Evolutionary conservation across 768 basidiomycete genomes (phyloP).

Genomic region (Tricholoma terreum): DNA sequence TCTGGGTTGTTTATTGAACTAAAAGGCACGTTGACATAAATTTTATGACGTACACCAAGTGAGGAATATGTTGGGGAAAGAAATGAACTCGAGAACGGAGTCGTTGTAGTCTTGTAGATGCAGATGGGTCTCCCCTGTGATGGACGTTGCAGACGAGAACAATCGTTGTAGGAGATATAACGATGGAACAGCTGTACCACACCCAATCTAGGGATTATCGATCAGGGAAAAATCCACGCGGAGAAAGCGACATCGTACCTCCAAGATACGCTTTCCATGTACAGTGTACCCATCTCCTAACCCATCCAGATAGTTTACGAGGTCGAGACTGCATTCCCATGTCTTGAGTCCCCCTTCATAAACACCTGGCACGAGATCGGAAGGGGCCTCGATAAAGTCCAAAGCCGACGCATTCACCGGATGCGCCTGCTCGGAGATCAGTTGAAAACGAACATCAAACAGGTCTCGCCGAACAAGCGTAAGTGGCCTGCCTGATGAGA

Average conservation of each 20-base stretch:
- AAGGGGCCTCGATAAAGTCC: slow-evolving; percentile 73
- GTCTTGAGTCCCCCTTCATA: slow-evolving; percentile 98
- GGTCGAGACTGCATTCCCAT: slow-evolving; percentile 93
- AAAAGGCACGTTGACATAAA: not conserved
- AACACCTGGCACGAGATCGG: slow-evolving; percentile 86
- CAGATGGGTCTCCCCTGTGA: slow-evolving; percentile 42
- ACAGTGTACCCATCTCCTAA: slow-evolving; percentile 19
- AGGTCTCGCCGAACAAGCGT: slow-evolving; percentile 77
- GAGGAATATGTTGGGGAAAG: slow-evolving; percentile 74
- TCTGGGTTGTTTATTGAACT: slow-evolving; percentile 36
- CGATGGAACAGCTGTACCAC: slow-evolving; percentile 88
- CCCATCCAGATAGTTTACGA: slow-evolving; percentile 62
- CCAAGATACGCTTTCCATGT: slow-evolving; percentile 59
- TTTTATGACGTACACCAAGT: slow-evolving; percentile 67
- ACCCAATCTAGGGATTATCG: slow-evolving; percentile 65
- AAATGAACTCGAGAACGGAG: slow-evolving; percentile 75
- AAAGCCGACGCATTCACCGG: slow-evolving; percentile 36
- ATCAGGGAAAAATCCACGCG: not conserved
- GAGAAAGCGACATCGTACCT: slow-evolving; percentile 46
- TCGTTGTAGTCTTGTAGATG: slow-evolving; percentile 93
- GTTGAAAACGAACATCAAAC: slow-evolving; percentile 94
- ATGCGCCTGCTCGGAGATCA: slow-evolving; percentile 54
- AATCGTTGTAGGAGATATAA: slow-evolving; percentile 66
- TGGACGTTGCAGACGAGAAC: slow-evolving; percentile 34
- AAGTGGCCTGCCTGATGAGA: slow-evolving; percentile 30